Conservation (phyloP, 2,329 filamentous ascomycete species). For the Venturia oleaginea region DNA sequence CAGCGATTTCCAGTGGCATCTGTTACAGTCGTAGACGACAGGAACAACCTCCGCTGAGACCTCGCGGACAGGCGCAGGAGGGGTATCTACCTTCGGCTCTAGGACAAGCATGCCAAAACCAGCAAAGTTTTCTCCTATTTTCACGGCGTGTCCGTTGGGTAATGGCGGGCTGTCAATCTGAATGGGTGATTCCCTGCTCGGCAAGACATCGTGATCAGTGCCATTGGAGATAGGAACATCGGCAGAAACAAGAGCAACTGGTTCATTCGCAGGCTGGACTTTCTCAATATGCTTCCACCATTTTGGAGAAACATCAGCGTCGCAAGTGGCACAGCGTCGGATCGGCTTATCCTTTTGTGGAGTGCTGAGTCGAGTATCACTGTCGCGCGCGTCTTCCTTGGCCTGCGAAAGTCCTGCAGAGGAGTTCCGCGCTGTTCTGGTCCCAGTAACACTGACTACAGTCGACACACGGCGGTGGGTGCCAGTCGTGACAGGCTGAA, state of each 20-base stretch:
- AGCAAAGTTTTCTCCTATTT: background rate
- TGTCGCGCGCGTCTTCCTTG: conserved; percentile 28
- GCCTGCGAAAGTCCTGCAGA: conserved; percentile 26
- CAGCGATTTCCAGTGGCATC: conserved; percentile 39
- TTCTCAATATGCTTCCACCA: conserved; percentile 33
- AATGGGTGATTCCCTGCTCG: background rate
- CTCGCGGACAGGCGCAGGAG: conserved; percentile 13
- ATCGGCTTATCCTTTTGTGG: conserved; percentile 19
- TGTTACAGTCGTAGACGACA: conserved; percentile 36
- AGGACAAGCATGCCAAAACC: conserved; percentile 16
- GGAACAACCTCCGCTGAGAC: conserved; percentile 15
- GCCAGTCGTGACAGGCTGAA: conserved; percentile 17
- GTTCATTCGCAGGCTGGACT: conserved; percentile 18
- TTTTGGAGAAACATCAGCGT: conserved; percentile 60
- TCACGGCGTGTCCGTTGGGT: conserved; percentile 1
- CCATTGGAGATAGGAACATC: conserved; percentile 7
- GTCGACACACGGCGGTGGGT: conserved; percentile 34
- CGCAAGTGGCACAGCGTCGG: conserved; percentile 35
- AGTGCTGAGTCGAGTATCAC: conserved; percentile 19
- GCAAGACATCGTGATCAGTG: background rate
- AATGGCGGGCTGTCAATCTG: background rate
- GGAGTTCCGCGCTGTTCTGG: conserved; percentile 22
- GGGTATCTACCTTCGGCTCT: conserved; percentile 21
- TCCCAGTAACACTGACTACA: conserved; percentile 24
- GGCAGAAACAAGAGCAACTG: background rate